phyloP scores from a whole-genome alignment of 2,329 filamentous ascomycete genomes.

The Diaporthe sp. region DNA sequence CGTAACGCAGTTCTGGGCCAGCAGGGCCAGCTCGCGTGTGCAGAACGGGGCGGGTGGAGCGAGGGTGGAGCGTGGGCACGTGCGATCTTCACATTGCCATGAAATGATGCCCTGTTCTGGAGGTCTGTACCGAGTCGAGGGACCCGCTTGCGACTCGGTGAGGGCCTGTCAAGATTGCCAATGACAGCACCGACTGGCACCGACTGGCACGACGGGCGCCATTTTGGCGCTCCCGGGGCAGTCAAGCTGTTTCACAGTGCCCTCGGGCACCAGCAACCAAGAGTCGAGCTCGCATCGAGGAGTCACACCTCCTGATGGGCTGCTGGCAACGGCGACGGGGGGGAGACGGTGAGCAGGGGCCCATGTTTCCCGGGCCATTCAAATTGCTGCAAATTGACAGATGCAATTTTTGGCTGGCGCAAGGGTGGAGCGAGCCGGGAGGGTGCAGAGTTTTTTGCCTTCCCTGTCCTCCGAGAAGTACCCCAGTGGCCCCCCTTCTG shows the following conservation, averaged over 20 bases:
- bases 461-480: constrained; percentile 33
- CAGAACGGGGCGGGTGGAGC: constrained; percentile 33
- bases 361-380: constrained; percentile 21
- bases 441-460: constrained; percentile 41
- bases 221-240: constrained; percentile 22
- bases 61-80: constrained; percentile 39
- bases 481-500: constrained; percentile 4
- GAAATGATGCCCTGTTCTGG: constrained; percentile 32
- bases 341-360: constrained; percentile 37
- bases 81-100: constrained; percentile 36
- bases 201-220: constrained; percentile 3
- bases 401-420: constrained; percentile 31
- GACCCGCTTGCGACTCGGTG: constrained; percentile 34
- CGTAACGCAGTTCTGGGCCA: constrained; percentile 28
- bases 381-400: constrained; percentile 37
- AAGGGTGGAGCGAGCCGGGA: constrained; percentile 34
- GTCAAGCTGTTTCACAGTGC: constrained; percentile 18
- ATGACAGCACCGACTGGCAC: constrained; percentile 14
- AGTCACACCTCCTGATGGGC: constrained; percentile 32
- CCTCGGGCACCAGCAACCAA: constrained; percentile 5
- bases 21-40: constrained; percentile 31
- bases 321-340: background rate
- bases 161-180: constrained; percentile 22
- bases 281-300: background rate
- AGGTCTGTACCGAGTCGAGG: constrained; percentile 31